A percentile compares a stretch with the other conserved stretches of the same genome.
phyloP scores from a whole-genome alignment of 345 rosid genomes.

The Citrus sp. region DNA sequence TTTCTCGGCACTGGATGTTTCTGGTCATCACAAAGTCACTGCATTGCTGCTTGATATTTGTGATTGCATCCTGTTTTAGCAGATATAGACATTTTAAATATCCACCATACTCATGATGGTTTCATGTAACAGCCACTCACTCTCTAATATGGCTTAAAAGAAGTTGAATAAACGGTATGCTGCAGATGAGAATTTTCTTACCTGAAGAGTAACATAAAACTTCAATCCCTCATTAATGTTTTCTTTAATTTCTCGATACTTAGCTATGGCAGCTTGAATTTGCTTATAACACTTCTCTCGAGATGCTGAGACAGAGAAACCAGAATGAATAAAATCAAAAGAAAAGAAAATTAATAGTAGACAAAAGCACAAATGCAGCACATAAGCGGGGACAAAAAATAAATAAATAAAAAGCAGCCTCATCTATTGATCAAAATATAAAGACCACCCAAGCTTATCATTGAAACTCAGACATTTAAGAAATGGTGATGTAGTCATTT shows the following conservation, averaged over 20 bases:
- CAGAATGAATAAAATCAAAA: conserved; percentile 6
- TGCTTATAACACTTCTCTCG: conserved; percentile 92
- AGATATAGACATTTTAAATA: neutral
- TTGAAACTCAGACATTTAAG: too few relatives aligned
- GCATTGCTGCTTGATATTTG: conserved; percentile 94
- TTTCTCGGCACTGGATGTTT: conserved; percentile 93
- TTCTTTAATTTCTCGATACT: conserved; percentile 92
- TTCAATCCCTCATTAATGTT: conserved; percentile 94
- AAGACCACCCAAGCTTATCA: neutral
- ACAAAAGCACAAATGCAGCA: conserved; percentile 1
- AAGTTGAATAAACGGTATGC: neutral
- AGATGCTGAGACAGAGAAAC: conserved; percentile 50
- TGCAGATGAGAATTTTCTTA: conserved; percentile 22
- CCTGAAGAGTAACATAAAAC: conserved; percentile 98
- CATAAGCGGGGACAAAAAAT: neutral
- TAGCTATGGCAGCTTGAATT: conserved; percentile 83
- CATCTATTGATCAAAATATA: neutral
- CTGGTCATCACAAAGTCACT: conserved; percentile 98
- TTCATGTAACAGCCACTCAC: neutral
- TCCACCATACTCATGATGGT: neutral
- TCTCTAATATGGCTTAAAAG: neutral
- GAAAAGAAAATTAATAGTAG: neutral
- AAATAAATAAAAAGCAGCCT: neutral
- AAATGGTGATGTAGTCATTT: neutral
- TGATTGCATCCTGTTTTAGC: conserved; percentile 79